Base-by-base conservation (phyloP, 352 stramenopile species). In the Globisporangium acanthophoron region DNA sequence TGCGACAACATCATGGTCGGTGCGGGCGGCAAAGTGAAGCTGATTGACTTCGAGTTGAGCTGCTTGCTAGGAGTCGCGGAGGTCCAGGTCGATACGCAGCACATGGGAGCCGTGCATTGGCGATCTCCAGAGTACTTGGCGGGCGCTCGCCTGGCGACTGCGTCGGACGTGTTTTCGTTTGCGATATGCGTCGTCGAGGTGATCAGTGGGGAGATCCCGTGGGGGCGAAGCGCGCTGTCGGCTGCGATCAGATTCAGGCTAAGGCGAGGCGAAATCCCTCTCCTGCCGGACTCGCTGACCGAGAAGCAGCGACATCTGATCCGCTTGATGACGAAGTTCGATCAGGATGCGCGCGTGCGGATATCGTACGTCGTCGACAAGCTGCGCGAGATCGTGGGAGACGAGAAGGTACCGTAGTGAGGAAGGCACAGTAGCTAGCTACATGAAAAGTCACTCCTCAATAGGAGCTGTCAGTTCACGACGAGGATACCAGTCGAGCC, bases 41-140 rank as follows among this genome's bases (percentile, higher is more conserved):
- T 73, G 9, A 64, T 59, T n/a, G 67, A 74, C 51, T 74, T 74
- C 43, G 67, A 64, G 3, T 24, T 64, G 20, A 64, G 58, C 31
- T 27, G 24, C 24, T 27, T 27, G 24, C 24, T 27, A 27, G 24
- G 24, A 2, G 24, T 27, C 24, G 24, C 24, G 24, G 24, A 27
- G 24, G 24, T 27, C 24, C 24, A 27, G 24, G 24, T 27, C 24
- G 24, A 27, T 27, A 27, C 24, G 24, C 24, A 27, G 24, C 24
- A 27, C 24, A 27, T 27, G 24, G 24, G 24, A 27, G 24, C 24
- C 24, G 24, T 27, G 24, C 24, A 27, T 27, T 27, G 24, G 24
- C 24, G 24, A 1, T 27, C 24, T 27, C 24, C 24, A 27, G n/a
- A 51, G 24, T 27, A 51, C 45, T 33, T 51, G 45, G 45, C 20